Evolutionary conservation across 2,329 filamentous ascomycete species (phyloP).

Genomic region (Scleromitrula shiraiana): DNA sequence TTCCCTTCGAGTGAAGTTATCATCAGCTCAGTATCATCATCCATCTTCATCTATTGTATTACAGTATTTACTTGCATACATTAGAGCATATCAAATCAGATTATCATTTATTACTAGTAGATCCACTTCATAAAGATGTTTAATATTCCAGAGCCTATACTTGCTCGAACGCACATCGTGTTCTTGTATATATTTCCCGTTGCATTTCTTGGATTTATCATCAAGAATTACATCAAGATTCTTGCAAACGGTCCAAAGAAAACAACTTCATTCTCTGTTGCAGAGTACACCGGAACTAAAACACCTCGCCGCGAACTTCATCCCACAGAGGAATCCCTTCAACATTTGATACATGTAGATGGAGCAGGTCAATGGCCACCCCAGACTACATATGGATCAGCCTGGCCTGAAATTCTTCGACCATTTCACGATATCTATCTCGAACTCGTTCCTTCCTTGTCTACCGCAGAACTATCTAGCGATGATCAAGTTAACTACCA

Average conservation of each 20-base stretch:
- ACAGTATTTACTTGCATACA: too few species aligned
- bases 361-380: constrained; percentile 24
- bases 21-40: too few species aligned
- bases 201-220: not conserved
- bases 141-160: not conserved
- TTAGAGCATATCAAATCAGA: too few species aligned
- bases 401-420: constrained; percentile 26
- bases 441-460: constrained; percentile 24
- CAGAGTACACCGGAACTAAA: not conserved
- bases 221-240: not conserved
- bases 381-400: constrained; percentile 13
- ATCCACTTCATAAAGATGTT: not conserved
- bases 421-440: constrained; percentile 29
- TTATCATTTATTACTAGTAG: too few species aligned
- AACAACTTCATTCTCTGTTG: not conserved
- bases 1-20: too few species aligned
- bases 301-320: not conserved
- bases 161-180: not conserved
- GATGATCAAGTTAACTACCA: constrained; percentile 26
- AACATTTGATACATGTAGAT: constrained; percentile 9
- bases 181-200: not conserved
- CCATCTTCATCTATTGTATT: too few species aligned
- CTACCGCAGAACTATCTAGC: constrained; percentile 18
- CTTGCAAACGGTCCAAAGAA: not conserved
- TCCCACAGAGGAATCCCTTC: not conserved